phyloP scores from a whole-genome alignment of 202 grass and related monocot species.

The Setaria italica region DNA sequence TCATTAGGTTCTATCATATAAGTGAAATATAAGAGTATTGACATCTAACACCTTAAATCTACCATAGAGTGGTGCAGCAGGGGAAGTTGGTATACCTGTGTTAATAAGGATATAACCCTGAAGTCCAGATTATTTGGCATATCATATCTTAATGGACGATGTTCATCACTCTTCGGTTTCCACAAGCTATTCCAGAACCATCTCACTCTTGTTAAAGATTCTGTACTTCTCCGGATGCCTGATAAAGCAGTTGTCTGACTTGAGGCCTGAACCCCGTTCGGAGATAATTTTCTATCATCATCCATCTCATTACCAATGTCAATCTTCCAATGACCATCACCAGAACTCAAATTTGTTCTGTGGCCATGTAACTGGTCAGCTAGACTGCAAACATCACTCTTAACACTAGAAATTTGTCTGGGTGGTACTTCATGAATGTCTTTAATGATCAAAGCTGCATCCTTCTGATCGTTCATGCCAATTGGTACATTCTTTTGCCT shows the following conservation, averaged over 20 bases:
- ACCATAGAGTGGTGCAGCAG: not conserved
- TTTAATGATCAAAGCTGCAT: slow-evolving; percentile 19
- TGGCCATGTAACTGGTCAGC: slow-evolving; percentile 52
- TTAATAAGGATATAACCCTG: slow-evolving; percentile 51
- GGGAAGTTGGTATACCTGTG: slow-evolving; percentile 58
- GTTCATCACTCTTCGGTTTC: slow-evolving; percentile 75
- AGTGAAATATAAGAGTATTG: slow-evolving; percentile 4
- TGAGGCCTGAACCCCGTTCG: slow-evolving; percentile 32
- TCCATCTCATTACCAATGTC: slow-evolving; percentile 53
- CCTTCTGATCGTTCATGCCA: not conserved
- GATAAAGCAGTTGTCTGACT: slow-evolving; percentile 41
- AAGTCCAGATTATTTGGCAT: slow-evolving; percentile 60
- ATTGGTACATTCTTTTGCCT: slow-evolving; percentile 32
- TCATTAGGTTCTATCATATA: not conserved
- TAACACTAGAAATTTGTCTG: slow-evolving; percentile 56
- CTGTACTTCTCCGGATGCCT: slow-evolving; percentile 50
- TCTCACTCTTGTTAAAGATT: slow-evolving; percentile 62
- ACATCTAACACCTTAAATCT: not conserved
- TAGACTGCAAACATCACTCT: slow-evolving; percentile 41
- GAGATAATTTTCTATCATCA: slow-evolving; percentile 41
- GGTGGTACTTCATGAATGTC: slow-evolving; percentile 46
- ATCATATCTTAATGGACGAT: slow-evolving; percentile 49
- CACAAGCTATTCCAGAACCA: slow-evolving; percentile 74
- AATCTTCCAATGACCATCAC: slow-evolving; percentile 62
- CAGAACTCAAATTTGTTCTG: slow-evolving; percentile 37